Evolutionary conservation across 257 asterid genomes (phyloP).

Genomic region (Nicotiana benthamiana): DNA sequence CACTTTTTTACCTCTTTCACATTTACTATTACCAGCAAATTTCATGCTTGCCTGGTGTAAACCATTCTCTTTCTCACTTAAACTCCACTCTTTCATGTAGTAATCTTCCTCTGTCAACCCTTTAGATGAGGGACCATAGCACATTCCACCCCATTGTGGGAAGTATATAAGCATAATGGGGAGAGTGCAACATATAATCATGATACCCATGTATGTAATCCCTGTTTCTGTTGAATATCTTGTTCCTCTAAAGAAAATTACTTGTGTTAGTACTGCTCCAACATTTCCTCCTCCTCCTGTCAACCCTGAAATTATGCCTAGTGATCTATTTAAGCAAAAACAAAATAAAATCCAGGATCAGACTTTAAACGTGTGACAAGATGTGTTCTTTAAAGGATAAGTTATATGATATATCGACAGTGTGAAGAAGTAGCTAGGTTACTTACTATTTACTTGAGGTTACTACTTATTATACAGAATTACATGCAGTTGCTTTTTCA

Average conservation of each 20-base stretch:
- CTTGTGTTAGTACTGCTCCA: slow-evolving; percentile 70
- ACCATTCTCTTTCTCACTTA: slow-evolving; percentile 43
- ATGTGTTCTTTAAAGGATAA: neutral
- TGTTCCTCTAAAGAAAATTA: slow-evolving; percentile 75
- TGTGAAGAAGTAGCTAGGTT: no score
- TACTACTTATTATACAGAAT: no score
- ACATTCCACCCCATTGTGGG: slow-evolving; percentile 97
- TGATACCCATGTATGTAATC: slow-evolving; percentile 64
- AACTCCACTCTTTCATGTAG: slow-evolving; percentile 69
- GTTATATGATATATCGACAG: no score
- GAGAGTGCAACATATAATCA: slow-evolving; percentile 60
- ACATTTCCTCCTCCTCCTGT: slow-evolving; percentile 83
- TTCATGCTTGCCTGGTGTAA: slow-evolving; percentile 57
- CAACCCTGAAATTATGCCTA: slow-evolving; percentile 77
- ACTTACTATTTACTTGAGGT: no score
- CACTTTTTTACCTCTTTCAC: slow-evolving; percentile 49
- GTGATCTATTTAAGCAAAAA: slow-evolving; percentile 30
- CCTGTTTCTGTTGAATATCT: slow-evolving; percentile 62
- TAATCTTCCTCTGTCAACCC: slow-evolving; percentile 67
- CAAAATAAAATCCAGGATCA: neutral
- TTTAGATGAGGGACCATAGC: slow-evolving; percentile 48
- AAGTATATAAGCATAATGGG: slow-evolving; percentile 48
- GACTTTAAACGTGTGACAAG: neutral
- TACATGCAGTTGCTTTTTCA: no score
- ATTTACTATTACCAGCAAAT: slow-evolving; percentile 61